phyloP scores from a whole-genome alignment of 768 basidiomycete species.

The Lanmaoa rubissima region DNA sequence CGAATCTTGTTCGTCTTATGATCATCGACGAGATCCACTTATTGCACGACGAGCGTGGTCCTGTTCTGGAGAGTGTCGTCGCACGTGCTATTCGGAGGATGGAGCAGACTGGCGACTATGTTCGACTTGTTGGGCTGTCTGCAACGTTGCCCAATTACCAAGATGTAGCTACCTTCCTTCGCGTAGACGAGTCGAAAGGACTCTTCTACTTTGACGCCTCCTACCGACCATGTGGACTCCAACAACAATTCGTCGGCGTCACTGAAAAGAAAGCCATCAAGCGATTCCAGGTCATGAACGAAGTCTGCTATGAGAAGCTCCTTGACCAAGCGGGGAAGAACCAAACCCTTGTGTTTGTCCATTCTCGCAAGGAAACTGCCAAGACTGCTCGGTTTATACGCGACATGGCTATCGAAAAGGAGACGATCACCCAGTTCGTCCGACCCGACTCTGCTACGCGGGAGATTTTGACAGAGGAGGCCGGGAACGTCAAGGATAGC shows the following conservation, averaged over 20 bases:
- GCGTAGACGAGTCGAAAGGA: no score
- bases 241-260: constrained; percentile 95
- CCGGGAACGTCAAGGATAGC: constrained; percentile 74
- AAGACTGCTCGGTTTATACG: constrained; percentile 95
- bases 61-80: constrained; percentile 89
- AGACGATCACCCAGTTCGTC: constrained; percentile 94
- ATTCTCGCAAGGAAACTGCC: constrained; percentile 97
- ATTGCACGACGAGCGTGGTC: constrained; percentile 96
- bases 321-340: constrained; percentile 89
- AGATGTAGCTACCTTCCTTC: no score
- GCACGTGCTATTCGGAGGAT: constrained; percentile 88
- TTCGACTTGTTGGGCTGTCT: no score
- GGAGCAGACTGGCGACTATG: no score
- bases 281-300: constrained; percentile 96
- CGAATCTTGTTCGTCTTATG: constrained; percentile 92
- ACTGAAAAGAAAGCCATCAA: constrained; percentile 99
- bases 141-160: no score
- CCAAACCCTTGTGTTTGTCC: constrained; percentile 94
- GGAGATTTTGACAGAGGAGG: constrained; percentile 86
- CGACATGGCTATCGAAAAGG: constrained; percentile 94
- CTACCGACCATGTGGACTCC: no score
- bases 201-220: no score
- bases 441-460: constrained; percentile 89
- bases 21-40: constrained; percentile 99
- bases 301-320: constrained; percentile 98